Percentiles rank a stretch among this genome's conserved stretches.
Conservation (phyloP, 345 rosid genomes). For the Rhizophora apiculata region DNA sequence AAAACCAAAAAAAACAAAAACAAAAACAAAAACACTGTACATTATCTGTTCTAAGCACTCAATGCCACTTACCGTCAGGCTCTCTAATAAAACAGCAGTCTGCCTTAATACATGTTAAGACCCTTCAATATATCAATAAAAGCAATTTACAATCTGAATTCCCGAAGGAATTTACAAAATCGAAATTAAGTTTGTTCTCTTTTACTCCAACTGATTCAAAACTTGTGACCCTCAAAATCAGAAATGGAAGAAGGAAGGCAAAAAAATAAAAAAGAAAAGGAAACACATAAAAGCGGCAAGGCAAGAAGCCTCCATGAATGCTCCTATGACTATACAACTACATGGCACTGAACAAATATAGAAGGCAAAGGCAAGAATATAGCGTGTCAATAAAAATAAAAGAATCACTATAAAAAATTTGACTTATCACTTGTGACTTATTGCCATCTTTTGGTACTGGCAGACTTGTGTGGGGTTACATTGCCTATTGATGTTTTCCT, state of each 20-base stretch:
- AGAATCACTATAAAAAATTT: neutral
- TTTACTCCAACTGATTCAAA: neutral
- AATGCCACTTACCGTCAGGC: too few species aligned
- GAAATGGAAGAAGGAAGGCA: neutral
- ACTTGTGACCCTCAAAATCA: neutral
- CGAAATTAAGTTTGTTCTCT: neutral
- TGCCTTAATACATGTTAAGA: neutral
- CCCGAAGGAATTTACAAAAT: neutral
- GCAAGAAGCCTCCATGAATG: neutral
- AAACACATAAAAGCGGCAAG: neutral
- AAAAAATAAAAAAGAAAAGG: too few species aligned
- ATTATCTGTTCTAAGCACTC: too few species aligned
- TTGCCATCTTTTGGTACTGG: conserved; percentile 36
- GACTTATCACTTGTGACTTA: conserved; percentile 20
- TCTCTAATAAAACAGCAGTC: too few species aligned
- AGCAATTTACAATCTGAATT: conserved; percentile 5
- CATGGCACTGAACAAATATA: neutral
- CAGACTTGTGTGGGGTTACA: conserved; percentile 38
- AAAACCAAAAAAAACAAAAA: too few species aligned
- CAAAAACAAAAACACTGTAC: too few species aligned
- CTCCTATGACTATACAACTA: conserved; percentile 9
- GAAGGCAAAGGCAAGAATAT: neutral
- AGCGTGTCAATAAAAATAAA: neutral
- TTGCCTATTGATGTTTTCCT: conserved; percentile 29
- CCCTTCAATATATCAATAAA: neutral